Base-by-base conservation (phyloP, 2,329 filamentous ascomycete genomes). In the Hypoxylon sp. region DNA sequence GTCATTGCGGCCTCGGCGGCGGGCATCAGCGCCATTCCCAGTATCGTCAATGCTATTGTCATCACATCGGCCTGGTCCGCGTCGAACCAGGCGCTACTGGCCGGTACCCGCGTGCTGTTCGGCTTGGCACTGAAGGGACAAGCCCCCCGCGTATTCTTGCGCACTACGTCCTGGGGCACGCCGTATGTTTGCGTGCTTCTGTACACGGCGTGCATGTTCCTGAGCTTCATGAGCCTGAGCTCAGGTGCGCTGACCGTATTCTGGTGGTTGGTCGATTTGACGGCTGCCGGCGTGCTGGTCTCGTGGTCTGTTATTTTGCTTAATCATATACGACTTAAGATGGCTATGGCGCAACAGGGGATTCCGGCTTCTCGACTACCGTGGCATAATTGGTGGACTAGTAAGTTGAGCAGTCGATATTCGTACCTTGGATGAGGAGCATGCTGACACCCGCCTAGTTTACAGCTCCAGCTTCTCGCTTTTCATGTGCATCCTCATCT, bases 1-100 rank as follows among this genome's bases (percentile, higher is more conserved):
- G 91, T 94, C 65, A 92, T 94, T 68, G 92, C 91, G 17, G 89
- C 90, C 38, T 83, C 86, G 10, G 85, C 87, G 30, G 91, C 91
- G 1, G 88, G 90, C 0, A 89, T 94, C 63, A 83, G 82, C 3
- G 89, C 85, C 5, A 85, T 94, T 3, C 90, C 91, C 0, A 89
- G 88, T 5, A 86, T 94, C 60, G 89, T 94, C 79, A 95, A 95
- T 76, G 91, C 91, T 36, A 84, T 94, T 25, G 90, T 94, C 72
- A 84, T 94, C 70, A 92, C 89, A 0, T 91, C 90, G 0, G 91
- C 90, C 0, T 90, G 88, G 80, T 93, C 90, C 0, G 85, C 90
- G 0, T 89, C 87, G 0, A 93, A 93, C 72, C 88, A 90, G 70
- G 87, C 86, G 74, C 81, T 94, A 34, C 81, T 84, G 43, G 81